Conservation (phyloP, 179 eudicot genomes). For the Silene coronaria region DNA sequence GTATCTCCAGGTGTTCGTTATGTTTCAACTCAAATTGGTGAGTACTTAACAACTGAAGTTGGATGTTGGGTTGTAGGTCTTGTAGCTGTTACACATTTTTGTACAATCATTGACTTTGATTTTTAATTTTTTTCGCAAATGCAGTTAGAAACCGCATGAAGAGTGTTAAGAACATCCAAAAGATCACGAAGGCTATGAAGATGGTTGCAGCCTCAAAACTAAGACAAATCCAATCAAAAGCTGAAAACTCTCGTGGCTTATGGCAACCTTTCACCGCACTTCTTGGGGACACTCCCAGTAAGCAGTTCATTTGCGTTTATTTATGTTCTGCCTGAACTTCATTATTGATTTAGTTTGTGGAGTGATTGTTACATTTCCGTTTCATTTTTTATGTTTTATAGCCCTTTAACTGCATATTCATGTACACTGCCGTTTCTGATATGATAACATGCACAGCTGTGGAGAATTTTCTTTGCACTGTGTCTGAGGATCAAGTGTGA, state of each 20-base stretch:
- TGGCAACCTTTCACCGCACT: constrained; percentile 99
- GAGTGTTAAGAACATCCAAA: constrained; percentile 93
- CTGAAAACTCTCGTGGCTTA: constrained; percentile 93
- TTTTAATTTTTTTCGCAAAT: constrained; percentile 16
- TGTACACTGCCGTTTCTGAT: neutral
- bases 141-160: constrained; percentile 94
- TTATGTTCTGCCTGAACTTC: constrained; percentile 1
- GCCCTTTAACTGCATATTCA: neutral
- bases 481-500: neutral
- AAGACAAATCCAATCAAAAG: constrained; percentile 74
- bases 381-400: neutral
- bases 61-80: neutral
- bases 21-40: constrained; percentile 84
- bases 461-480: neutral
- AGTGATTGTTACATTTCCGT: neutral
- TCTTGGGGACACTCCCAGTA: constrained; percentile 94
- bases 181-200: constrained; percentile 98
- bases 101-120: neutral
- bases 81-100: neutral
- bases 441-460: neutral
- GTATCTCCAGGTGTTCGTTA: constrained; percentile 61
- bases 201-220: constrained; percentile 99
- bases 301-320: constrained; percentile 16
- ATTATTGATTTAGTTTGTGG: neutral
- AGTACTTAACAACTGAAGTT: constrained; percentile 12